These are phyloP conservation scores for Sequoiadendron giganteum DNA, from an alignment of 75 land plant species.

Conservation along the genomic window DNA sequence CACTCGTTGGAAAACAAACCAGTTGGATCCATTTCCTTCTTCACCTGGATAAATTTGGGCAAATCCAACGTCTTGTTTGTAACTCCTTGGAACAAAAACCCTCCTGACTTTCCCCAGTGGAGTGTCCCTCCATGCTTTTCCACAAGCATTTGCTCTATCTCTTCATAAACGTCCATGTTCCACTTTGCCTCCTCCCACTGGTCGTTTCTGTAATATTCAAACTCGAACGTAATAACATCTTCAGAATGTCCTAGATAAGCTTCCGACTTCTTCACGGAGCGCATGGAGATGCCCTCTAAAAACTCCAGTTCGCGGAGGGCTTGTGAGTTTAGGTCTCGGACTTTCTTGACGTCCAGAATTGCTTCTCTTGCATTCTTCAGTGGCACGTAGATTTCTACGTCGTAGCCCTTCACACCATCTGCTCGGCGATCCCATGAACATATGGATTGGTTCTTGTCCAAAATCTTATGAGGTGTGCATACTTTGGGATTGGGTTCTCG, in stretches of 20 bases:
- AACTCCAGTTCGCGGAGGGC: constrained; percentile 1
- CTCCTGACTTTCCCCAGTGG: constrained; percentile 43
- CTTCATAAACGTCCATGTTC: constrained; percentile 30
- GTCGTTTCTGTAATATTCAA: constrained; percentile 1
- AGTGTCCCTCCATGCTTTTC: constrained; percentile 28
- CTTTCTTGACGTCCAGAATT: constrained; percentile 14
- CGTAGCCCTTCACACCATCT: background rate
- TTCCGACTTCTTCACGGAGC: background rate
- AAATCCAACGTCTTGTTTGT: constrained; percentile 5
- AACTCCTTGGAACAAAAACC: constrained; percentile 14
- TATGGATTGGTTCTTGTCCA: background rate
- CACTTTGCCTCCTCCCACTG: constrained; percentile 12
- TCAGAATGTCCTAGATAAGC: constrained; percentile 17
- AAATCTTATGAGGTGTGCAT: background rate
- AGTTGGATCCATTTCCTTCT: constrained; percentile 24
- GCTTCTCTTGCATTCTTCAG: background rate
- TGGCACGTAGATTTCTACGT: constrained; percentile 11
- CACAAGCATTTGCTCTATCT: constrained; percentile 40
- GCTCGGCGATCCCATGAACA: constrained; percentile 20
- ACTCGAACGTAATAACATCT: constrained; percentile 20
- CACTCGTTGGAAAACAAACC: constrained; percentile 35
- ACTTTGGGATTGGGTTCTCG: background rate
- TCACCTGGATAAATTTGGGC: constrained; percentile 21
- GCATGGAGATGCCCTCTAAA: constrained; percentile 4
- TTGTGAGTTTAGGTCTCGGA: constrained; percentile 17